A percentile compares a stretch with the other conserved stretches of the same genome.
Conservation (phyloP, 2,329 filamentous ascomycete genomes). For the Clonostachys chloroleuca region DNA sequence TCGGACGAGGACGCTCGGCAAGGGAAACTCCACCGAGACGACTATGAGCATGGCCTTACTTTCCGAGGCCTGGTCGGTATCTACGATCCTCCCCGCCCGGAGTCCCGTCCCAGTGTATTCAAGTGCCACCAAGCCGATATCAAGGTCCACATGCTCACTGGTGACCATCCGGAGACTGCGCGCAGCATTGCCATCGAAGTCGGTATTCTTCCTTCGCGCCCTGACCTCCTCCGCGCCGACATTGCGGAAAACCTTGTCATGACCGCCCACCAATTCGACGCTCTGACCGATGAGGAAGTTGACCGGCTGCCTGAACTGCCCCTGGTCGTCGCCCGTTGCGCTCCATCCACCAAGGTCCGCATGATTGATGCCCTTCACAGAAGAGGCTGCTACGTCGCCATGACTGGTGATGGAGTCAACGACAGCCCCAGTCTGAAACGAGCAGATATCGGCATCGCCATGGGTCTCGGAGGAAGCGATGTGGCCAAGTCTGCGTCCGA, state of each 20-base stretch:
- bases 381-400: conserved; percentile 56
- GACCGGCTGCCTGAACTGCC: conserved; percentile 59
- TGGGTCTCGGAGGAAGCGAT: conserved; percentile 60
- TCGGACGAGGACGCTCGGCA: conserved; percentile 18
- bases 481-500: conserved; percentile 63
- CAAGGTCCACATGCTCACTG: conserved; percentile 61
- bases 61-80: conserved; percentile 64
- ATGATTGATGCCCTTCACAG: conserved; percentile 73
- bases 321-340: conserved; percentile 66
- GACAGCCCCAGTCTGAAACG: conserved; percentile 63
- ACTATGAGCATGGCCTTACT: conserved; percentile 47
- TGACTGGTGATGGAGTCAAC: conserved; percentile 70
- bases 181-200: conserved; percentile 56
- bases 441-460: conserved; percentile 66
- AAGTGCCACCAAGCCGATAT: conserved; percentile 56
- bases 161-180: conserved; percentile 59
- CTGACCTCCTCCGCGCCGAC: conserved; percentile 40
- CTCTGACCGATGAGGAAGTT: conserved; percentile 55
- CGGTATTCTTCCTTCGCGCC: conserved; percentile 48
- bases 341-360: conserved; percentile 65
- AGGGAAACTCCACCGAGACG: conserved; percentile 10
- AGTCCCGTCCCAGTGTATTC: conserved; percentile 48
- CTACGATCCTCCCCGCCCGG: conserved; percentile 63
- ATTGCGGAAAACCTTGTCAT: conserved; percentile 54
- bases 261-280: conserved; percentile 61